These are phyloP conservation scores for Fusarium xyrophilum DNA, from an alignment of 2,329 filamentous ascomycete genomes.

Conservation along the genomic window DNA sequence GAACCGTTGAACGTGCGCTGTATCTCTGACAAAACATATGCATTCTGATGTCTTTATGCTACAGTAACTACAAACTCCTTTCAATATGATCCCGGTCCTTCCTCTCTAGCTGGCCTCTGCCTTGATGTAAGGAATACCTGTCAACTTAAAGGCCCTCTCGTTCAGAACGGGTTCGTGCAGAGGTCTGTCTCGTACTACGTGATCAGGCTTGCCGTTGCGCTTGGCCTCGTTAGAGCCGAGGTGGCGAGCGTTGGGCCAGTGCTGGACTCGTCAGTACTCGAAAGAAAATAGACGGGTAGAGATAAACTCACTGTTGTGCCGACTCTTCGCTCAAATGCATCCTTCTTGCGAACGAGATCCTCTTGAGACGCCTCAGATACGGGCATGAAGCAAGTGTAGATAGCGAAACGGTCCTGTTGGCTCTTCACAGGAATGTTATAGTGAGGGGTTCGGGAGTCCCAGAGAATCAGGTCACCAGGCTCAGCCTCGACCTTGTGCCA, in stretches of 20 bases:
- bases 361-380: slow-evolving; percentile 39
- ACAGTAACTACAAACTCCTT: background rate
- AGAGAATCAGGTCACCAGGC: slow-evolving; percentile 53
- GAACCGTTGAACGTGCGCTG: too few species aligned
- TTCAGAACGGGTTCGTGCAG: slow-evolving; percentile 26
- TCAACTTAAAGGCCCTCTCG: slow-evolving; percentile 36
- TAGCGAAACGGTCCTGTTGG: slow-evolving; percentile 48
- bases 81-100: too few species aligned
- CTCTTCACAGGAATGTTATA: slow-evolving; percentile 50
- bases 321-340: slow-evolving; percentile 46
- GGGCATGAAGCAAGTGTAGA: slow-evolving; percentile 43
- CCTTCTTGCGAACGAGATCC: slow-evolving; percentile 51
- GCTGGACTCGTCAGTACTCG: background rate
- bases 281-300: background rate
- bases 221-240: slow-evolving; percentile 26
- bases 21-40: too few species aligned
- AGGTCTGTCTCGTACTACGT: slow-evolving; percentile 24
- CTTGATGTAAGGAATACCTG: slow-evolving; percentile 36
- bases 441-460: slow-evolving; percentile 49
- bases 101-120: background rate
- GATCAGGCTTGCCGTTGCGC: slow-evolving; percentile 33
- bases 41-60: too few species aligned
- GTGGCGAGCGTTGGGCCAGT: slow-evolving; percentile 48
- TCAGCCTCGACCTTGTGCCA: slow-evolving; percentile 51
- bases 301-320: slow-evolving; percentile 47